Conservation (phyloP, 257 asterid species). For the Solanum paucissectum region DNA sequence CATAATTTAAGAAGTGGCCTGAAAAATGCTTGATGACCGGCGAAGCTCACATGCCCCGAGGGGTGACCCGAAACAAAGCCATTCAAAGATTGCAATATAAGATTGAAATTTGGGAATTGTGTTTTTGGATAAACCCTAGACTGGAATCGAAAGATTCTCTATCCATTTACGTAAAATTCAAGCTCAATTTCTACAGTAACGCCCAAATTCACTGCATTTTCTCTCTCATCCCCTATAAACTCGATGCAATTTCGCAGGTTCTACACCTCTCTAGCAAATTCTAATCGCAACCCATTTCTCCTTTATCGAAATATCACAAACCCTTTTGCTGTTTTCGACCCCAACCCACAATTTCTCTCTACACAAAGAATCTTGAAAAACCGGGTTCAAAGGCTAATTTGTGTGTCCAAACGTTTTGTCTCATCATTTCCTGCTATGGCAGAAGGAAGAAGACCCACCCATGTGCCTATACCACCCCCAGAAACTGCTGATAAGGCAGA, state of each 20-base stretch:
- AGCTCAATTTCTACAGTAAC: not conserved
- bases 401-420: slow-evolving; percentile 14
- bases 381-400: slow-evolving; percentile 16
- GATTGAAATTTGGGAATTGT: not conserved
- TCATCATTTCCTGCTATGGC: slow-evolving; percentile 42
- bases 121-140: not conserved
- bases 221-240: not conserved
- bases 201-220: not conserved
- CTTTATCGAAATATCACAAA: slow-evolving; percentile 17
- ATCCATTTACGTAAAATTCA: not conserved
- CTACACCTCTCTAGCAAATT: slow-evolving; percentile 30
- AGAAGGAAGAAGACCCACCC: slow-evolving; percentile 33
- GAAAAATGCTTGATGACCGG: not conserved
- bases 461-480: slow-evolving; percentile 49
- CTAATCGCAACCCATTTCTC: slow-evolving; percentile 26
- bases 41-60: not conserved
- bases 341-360: slow-evolving; percentile 14
- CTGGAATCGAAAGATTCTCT: not conserved
- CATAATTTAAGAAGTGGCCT: not conserved
- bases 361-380: not conserved
- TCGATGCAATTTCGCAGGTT: slow-evolving; percentile 65
- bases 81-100: not conserved
- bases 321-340: slow-evolving; percentile 23
- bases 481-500: slow-evolving; percentile 43
- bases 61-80: not conserved